Percentiles rank a stretch among this genome's conserved stretches.
Conservation (phyloP, 177 flowering plant genomes). For the Vitis hybrid region DNA sequence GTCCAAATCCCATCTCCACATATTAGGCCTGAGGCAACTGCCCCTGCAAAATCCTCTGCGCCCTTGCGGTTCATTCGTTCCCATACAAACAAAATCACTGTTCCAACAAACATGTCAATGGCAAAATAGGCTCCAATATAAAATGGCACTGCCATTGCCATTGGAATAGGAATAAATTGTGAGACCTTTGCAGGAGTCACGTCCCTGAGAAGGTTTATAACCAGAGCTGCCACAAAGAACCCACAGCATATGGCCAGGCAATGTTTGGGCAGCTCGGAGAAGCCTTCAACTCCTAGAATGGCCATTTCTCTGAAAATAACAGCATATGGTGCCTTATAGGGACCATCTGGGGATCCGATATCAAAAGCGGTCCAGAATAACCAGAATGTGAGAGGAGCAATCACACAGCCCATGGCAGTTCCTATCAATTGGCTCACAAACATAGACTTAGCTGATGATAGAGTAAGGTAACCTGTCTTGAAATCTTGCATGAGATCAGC, state of each 20-base stretch:
- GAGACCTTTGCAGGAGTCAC: slow-evolving; percentile 58
- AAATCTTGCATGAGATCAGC: slow-evolving; percentile 99
- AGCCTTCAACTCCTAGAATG: slow-evolving; percentile 85
- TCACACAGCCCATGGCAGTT: slow-evolving; percentile 90
- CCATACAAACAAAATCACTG: slow-evolving; percentile 83
- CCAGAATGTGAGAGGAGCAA: slow-evolving; percentile 98
- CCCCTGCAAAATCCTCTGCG: slow-evolving; percentile 83
- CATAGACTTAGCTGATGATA: slow-evolving; percentile 92
- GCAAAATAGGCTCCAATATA: slow-evolving; percentile 98
- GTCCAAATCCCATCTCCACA: slow-evolving; percentile 99
- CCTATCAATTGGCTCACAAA: slow-evolving; percentile 87
- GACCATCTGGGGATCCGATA: slow-evolving; percentile 81
- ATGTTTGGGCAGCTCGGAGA: slow-evolving; percentile 89
- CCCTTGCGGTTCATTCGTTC: slow-evolving; percentile 65
- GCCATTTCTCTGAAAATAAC: slow-evolving; percentile 95
- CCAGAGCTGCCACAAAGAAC: slow-evolving; percentile 71
- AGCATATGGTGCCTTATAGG: slow-evolving; percentile 96
- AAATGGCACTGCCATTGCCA: slow-evolving; percentile 98
- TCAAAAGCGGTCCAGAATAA: slow-evolving; percentile 92
- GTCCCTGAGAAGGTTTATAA: slow-evolving; percentile 73
- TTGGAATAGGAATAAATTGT: slow-evolving; percentile 80
- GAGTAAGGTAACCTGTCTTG: slow-evolving; percentile 92
- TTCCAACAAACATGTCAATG: slow-evolving; percentile 94
- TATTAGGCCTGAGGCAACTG: slow-evolving; percentile 93
- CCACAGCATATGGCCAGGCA: slow-evolving; percentile 78